Evolutionary conservation across 257 asterid genomes (phyloP), one percentile per base, ranked within the genome.

Genomic region (Vinca minor): DNA sequence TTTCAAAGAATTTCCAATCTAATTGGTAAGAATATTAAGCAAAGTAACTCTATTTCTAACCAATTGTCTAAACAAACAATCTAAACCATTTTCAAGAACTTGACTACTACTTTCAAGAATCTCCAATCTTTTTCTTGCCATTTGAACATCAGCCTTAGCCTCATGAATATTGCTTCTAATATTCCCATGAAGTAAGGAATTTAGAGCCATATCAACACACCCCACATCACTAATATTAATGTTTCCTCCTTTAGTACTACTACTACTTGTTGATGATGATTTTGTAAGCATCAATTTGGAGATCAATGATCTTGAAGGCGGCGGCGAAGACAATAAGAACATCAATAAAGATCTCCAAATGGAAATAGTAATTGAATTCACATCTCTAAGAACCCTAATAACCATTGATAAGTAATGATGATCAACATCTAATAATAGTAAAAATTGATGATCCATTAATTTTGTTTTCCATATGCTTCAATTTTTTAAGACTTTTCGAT

Each of bases 381-480:
- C 73, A 64, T 86, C 81, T 41, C 75, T 61, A 8, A 84, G 63
- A 3, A 74, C 69, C 41, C 54, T 32, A 5, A 58, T 41, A 44
- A 69, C 75, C 65, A 59, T 55, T 47, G 67, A 44, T 21, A 72
- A 7, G 38, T 7, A 29, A 21, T 61, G 3, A 0, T 61, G 63
- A n/a, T 78, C 75, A 9, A 60, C 23, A 34, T 74, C 77, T 14
- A 64, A 28, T 1, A 64, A 28, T 1, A 50, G 31, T 13, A 17
- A 36, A 20, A 76, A 53, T n/a, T n/a, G n/a, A n/a, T 6, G 26
- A 57, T 9, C 28, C 52, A n/a, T n/a, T n/a, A 12, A 32, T 55
- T 73, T 61, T 77, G 73, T 28, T 67, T 35, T 83, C 94, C 66
- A 77, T 35, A 4, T 62, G 77, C 80, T 85, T 83, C 76, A 89